A percentile compares a stretch with the other conserved stretches of the same genome.
Conservation (phyloP, 1,284 basidiomycete genomes). For the Erythrobasidium hasegawianum region DNA sequence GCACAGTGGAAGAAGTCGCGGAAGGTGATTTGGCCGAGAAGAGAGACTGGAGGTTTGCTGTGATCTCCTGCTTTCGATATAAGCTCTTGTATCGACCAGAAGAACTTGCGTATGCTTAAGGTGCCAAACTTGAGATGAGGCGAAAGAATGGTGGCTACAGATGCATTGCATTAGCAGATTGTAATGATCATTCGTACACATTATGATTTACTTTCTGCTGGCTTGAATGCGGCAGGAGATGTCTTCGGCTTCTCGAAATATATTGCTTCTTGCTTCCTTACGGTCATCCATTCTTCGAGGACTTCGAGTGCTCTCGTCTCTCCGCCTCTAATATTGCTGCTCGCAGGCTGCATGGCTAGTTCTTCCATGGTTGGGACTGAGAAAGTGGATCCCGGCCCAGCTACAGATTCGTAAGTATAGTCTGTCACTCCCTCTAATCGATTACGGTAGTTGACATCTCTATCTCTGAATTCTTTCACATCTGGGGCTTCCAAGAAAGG, state of each 20-base stretch:
- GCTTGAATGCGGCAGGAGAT: conserved; percentile 52
- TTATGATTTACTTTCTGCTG: conserved; percentile 40
- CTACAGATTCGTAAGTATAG: conserved; percentile 46
- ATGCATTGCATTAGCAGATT: neutral
- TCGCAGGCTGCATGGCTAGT: conserved; percentile 52
- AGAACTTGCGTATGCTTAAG: conserved; percentile 52
- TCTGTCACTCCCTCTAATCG: conserved; percentile 36
- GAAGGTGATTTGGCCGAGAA: conserved; percentile 42
- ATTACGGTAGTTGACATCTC: conserved; percentile 48
- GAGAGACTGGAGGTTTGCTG: conserved; percentile 39
- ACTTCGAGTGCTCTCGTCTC: conserved; percentile 53
- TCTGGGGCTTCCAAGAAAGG: conserved; percentile 32
- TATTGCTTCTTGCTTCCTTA: conserved; percentile 49
- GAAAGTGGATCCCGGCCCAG: conserved; percentile 52
- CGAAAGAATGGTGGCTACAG: conserved; percentile 51
- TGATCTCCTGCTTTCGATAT: conserved; percentile 45
- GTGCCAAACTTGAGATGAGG: conserved; percentile 57
- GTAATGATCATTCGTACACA: neutral
- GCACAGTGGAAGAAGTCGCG: conserved; percentile 49
- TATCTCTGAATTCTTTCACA: conserved; percentile 18
- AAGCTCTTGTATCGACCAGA: conserved; percentile 50
- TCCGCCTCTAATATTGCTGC: conserved; percentile 55
- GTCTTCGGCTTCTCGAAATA: conserved; percentile 56
- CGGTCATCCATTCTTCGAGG: conserved; percentile 51
- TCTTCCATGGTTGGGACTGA: conserved; percentile 54